phyloP scores from a whole-genome alignment of 352 stramenopile genomes.

The Phytopythium chamaehyphon region DNA sequence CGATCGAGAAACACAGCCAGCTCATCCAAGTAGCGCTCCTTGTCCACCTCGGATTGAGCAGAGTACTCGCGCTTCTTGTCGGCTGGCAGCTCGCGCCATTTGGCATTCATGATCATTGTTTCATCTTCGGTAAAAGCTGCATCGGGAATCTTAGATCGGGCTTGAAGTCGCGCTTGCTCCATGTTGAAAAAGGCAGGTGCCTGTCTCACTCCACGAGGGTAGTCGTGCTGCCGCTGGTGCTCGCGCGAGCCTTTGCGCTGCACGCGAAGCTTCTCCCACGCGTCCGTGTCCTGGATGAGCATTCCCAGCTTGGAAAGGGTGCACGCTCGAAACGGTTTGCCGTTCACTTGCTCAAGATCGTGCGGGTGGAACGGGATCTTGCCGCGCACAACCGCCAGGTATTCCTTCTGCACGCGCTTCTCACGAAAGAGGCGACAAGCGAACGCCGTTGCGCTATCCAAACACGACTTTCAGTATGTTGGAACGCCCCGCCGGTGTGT shows the following conservation, averaged over 20 bases:
- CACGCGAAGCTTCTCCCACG: constrained; percentile 45
- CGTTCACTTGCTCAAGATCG: constrained; percentile 8
- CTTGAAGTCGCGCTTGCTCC: constrained; percentile 42
- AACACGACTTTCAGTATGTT: background rate
- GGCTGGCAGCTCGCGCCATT: constrained; percentile 40
- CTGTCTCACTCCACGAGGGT: constrained; percentile 52
- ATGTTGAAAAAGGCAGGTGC: constrained; percentile 67
- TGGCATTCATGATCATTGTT: constrained; percentile 15
- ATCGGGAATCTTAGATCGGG: constrained; percentile 5
- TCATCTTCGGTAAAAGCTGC: constrained; percentile 4
- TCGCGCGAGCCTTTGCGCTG: constrained; percentile 47
- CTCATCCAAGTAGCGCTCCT: constrained; percentile 47
- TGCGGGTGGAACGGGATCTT: constrained; percentile 57
- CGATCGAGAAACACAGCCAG: constrained; percentile 47
- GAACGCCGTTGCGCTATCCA: constrained; percentile 48
- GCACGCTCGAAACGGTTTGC: constrained; percentile 26
- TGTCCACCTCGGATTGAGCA: constrained; percentile 34
- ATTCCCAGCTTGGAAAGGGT: constrained; percentile 62
- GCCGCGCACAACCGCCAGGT: constrained; percentile 77
- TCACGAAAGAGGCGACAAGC: constrained; percentile 73
- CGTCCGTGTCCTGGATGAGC: constrained; percentile 69
- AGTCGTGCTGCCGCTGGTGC: constrained; percentile 46
- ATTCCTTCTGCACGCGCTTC: constrained; percentile 81
- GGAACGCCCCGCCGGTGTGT: no score
- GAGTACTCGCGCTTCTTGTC: constrained; percentile 49